Evolutionary conservation across 768 basidiomycete genomes (phyloP).

Genomic region (Leccinum uliginosum): DNA sequence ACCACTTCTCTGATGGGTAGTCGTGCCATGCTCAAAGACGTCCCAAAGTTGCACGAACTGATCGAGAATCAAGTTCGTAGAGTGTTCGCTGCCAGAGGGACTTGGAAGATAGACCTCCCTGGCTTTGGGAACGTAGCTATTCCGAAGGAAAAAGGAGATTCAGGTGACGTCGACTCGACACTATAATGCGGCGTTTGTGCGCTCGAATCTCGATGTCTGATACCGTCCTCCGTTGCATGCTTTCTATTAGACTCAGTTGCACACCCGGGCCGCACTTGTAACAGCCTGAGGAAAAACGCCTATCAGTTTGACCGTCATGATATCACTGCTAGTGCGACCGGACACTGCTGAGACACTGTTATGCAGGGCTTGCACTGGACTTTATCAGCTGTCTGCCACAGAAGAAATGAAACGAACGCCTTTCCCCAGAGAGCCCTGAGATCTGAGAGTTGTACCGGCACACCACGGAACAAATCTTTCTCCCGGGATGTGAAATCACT

Average conservation of each 20-base stretch:
- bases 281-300: background rate
- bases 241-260: slow-evolving; percentile 6
- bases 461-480: background rate
- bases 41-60: slow-evolving; percentile 95
- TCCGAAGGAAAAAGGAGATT: slow-evolving; percentile 28
- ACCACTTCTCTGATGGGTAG: slow-evolving; percentile 93
- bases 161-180: background rate
- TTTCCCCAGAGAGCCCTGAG: background rate
- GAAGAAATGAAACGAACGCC: background rate
- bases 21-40: slow-evolving; percentile 94
- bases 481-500: background rate
- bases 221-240: background rate
- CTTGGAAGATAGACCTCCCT: slow-evolving; percentile 67
- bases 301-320: background rate
- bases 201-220: background rate
- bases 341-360: background rate
- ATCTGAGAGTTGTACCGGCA: background rate
- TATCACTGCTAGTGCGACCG: background rate
- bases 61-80: slow-evolving; percentile 81
- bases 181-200: background rate
- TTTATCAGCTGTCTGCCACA: background rate
- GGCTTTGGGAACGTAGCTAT: slow-evolving; percentile 43
- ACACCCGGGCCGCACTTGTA: background rate
- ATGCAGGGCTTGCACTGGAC: background rate
- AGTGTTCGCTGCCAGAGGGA: slow-evolving; percentile 52